These are phyloP conservation scores for Onygenales sp. DNA, from an alignment of 2,329 filamentous ascomycete genomes.

Conservation along the genomic window DNA sequence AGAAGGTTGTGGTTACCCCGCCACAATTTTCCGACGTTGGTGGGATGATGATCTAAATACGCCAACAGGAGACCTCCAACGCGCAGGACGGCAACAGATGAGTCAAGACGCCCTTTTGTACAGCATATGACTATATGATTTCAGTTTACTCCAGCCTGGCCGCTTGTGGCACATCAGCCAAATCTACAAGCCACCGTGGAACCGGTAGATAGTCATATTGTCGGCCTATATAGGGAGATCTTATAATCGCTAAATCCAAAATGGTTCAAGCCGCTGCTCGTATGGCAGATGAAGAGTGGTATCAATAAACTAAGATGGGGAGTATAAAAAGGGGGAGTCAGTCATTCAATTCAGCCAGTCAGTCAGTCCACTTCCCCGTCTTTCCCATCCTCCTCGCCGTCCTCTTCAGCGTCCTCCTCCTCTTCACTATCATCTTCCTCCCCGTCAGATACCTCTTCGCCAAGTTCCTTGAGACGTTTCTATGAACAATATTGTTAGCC, in stretches of 20 bases:
- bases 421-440: constrained; percentile 57
- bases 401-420: constrained; percentile 36
- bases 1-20: neutral
- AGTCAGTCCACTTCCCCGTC: constrained; percentile 14
- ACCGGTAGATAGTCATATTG: neutral
- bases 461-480: constrained; percentile 55
- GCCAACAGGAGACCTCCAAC: no score
- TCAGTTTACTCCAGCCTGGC: no score
- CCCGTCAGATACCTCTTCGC: constrained; percentile 65
- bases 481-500: constrained; percentile 31
- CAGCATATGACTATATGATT: no score
- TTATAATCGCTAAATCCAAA: neutral
- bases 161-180: neutral
- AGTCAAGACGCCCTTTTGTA: no score
- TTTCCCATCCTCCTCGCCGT: constrained; percentile 40
- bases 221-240: neutral
- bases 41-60: neutral
- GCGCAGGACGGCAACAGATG: no score
- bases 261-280: neutral
- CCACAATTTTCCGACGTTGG: constrained; percentile 3
- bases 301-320: neutral
- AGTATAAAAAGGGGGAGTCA: neutral
- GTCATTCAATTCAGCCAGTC: neutral
- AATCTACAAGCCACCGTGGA: neutral
- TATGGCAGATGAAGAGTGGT: neutral